phyloP scores from a whole-genome alignment of 441 rosid genomes.

The Jatropha multifida region DNA sequence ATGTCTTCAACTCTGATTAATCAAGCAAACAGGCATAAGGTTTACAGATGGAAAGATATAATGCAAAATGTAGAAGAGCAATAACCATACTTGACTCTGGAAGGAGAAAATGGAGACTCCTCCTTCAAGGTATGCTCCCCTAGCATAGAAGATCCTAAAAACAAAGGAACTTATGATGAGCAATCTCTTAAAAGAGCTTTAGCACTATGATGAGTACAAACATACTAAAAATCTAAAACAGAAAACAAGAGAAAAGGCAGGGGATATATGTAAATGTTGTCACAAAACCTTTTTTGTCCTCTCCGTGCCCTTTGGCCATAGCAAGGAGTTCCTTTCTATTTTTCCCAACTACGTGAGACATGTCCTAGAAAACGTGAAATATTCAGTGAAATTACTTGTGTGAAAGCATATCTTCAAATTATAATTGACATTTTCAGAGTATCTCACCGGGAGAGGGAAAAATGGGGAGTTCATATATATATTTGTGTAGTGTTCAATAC shows the following conservation, averaged over 20 bases:
- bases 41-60: slow-evolving; percentile 5
- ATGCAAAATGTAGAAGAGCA: slow-evolving; percentile 22
- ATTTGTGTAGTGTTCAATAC: slow-evolving; percentile 76
- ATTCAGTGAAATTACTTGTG: slow-evolving; percentile 7
- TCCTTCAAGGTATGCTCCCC: slow-evolving; percentile 74
- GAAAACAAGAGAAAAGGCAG: neutral
- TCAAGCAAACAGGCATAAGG: slow-evolving; percentile 30
- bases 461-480: slow-evolving; percentile 75
- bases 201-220: neutral
- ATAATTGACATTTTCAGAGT: slow-evolving; percentile 20
- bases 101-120: slow-evolving; percentile 77
- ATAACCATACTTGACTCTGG: slow-evolving; percentile 78
- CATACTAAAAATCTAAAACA: slow-evolving; percentile 2
- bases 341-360: slow-evolving; percentile 95
- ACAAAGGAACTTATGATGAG: slow-evolving; percentile 9
- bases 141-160: slow-evolving; percentile 41
- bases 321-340: slow-evolving; percentile 95
- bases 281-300: slow-evolving; percentile 79
- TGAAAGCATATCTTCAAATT: slow-evolving; percentile 8
- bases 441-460: slow-evolving; percentile 90
- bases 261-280: neutral
- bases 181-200: neutral
- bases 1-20: slow-evolving; percentile 70
- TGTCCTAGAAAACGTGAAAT: slow-evolving; percentile 44
- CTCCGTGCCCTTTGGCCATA: slow-evolving; percentile 84